Evolutionary conservation across 139 green algal genomes (phyloP), one percentile per base, ranked within the genome.

Genomic region (Volvox reticuliferus): DNA sequence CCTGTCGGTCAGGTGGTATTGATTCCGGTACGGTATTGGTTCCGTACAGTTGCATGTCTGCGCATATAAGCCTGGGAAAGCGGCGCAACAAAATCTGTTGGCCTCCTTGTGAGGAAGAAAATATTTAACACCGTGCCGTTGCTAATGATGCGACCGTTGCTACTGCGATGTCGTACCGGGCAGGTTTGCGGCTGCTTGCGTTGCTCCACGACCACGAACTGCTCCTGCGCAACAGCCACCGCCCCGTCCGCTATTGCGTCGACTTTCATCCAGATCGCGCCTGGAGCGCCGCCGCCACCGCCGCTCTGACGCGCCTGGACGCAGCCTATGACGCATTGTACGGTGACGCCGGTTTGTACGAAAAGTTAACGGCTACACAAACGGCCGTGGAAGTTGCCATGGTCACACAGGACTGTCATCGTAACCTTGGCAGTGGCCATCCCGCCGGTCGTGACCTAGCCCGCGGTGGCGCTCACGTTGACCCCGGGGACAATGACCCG

Each of bases 131-230:
- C n/a, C n/a, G n/a, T n/a, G n/a, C n/a, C n/a, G 44, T 55, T 55
- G 44, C 44, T 55, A 55, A 55, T 55, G 44, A 55, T 9, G 44
- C 44, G 5, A 9, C 44, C 9, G 44, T 55, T 55, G 44, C 44
- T 55, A 55, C 44, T 55, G 44, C 44, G 5, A 5, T 55, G 5
- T 55, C 44, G 5, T 55, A 9, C 44, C 0, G 55, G n/a, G 12
- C 67, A 89, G 83, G 83, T 37, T 68, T 89, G 13, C 67, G 22
- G 26, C 67, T 89, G 67, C 68, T 89, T 36, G 67, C 83, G 26
- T 22, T 69, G 13, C 83, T 89, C 26, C 83, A 89, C 35, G 83
- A 89, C 83, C 26, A 30, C 83, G 67, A 81, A 35, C 83, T 89
- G 35, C 36, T 89, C 13, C 67, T 89, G 83, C 83, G 83, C 67